Percentiles rank a stretch among this genome's conserved stretches.
Evolutionary conservation across 2,329 filamentous ascomycete species (phyloP).

Genomic region (Clarireedia sp.): DNA sequence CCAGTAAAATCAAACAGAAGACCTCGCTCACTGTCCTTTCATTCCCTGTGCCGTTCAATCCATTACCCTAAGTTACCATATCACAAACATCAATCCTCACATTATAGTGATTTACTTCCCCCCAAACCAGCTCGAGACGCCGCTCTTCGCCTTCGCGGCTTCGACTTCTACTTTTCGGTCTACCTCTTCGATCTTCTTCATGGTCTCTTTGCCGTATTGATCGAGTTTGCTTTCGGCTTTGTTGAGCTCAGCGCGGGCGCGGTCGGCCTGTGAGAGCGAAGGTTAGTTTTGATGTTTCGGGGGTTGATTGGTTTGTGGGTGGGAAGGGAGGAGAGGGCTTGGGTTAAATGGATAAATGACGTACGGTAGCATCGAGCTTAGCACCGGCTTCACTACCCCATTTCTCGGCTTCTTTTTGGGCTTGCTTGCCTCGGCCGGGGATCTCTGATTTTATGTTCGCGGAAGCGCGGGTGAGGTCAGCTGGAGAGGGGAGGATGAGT

Average conservation of each 20-base stretch:
- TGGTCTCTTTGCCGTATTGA: constrained; percentile 51
- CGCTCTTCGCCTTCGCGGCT: constrained; percentile 74
- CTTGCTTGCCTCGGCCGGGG: constrained; percentile 53
- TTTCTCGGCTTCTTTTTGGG: constrained; percentile 56
- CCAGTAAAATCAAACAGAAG: too few relatives aligned
- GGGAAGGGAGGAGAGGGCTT: not conserved
- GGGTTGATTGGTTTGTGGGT: not conserved
- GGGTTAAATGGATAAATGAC: constrained; percentile 27
- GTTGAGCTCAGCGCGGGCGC: constrained; percentile 54
- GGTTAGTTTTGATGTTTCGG: constrained; percentile 9
- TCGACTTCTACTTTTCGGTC: constrained; percentile 75
- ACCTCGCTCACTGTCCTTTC: too few relatives aligned
- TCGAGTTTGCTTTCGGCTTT: constrained; percentile 55
- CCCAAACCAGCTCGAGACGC: constrained; percentile 80
- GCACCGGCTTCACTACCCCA: constrained; percentile 53
- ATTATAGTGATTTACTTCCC: constrained; percentile 37
- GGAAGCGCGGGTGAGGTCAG: constrained; percentile 65
- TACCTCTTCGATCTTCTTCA: constrained; percentile 72
- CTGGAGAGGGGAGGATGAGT: constrained; percentile 37
- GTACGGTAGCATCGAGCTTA: constrained; percentile 62
- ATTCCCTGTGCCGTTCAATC: too few relatives aligned
- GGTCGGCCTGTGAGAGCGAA: constrained; percentile 43
- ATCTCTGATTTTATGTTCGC: constrained; percentile 59
- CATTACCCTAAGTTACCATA: not conserved
- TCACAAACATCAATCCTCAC: not conserved